Evolutionary conservation across 305 asterid species (phyloP).

Genomic region (Vinca major): DNA sequence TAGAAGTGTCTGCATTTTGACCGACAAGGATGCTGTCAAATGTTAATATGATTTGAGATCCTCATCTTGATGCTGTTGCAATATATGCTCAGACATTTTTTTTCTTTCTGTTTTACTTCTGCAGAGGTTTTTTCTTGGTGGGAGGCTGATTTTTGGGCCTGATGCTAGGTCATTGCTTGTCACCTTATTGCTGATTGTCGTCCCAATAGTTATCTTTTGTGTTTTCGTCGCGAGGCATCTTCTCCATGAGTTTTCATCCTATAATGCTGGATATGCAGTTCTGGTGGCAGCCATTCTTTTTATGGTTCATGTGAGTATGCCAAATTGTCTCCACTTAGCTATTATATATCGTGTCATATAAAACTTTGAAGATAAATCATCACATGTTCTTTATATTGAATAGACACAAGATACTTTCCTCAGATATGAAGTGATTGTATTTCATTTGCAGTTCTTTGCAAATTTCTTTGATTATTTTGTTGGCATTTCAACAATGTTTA

Average conservation of each 20-base stretch:
- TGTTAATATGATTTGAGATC: neutral
- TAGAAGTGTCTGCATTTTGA: neutral
- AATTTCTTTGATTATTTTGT: neutral
- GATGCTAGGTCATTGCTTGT: conserved; percentile 88
- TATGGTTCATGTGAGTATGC: conserved; percentile 62
- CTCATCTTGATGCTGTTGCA: conserved; percentile 14
- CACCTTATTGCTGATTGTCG: conserved; percentile 68
- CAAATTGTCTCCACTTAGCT: conserved; percentile 12
- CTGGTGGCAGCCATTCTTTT: conserved; percentile 53
- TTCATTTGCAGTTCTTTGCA: neutral
- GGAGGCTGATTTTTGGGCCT: conserved; percentile 97
- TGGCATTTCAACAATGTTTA: neutral
- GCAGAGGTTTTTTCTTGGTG: conserved; percentile 83
- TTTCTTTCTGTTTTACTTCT: conserved; percentile 18
- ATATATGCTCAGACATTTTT: conserved; percentile 6
- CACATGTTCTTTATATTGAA: neutral
- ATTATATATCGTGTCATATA: neutral
- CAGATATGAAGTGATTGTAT: neutral
- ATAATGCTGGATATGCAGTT: conserved; percentile 84
- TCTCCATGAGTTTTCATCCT: conserved; percentile 69
- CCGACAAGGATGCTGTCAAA: neutral
- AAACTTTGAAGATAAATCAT: conserved; percentile 1
- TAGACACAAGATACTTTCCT: neutral
- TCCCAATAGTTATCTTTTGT: conserved; percentile 74
- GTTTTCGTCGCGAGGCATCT: conserved; percentile 94